Base-by-base conservation (phyloP, 2,329 filamentous ascomycete genomes). In the Lachnellula subtilissima region DNA sequence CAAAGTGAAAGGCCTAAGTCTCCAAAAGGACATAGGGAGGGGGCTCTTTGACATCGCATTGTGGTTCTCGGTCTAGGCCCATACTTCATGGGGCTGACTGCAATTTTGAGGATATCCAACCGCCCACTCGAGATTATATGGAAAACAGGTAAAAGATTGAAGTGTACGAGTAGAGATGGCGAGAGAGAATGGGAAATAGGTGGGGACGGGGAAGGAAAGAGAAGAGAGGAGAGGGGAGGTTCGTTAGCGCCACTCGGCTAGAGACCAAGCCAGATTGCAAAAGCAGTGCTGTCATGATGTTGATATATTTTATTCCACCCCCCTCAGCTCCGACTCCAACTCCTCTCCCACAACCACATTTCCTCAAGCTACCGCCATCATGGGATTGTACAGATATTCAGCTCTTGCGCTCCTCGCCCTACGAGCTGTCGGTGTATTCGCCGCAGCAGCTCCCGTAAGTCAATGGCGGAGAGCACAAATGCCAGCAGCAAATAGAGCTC, bases 351-450 rank as follows among this genome's bases (percentile, higher is more conserved):
- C 19, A 45, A 19, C 19, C 22, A 8, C 42, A 5, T 22, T 12
- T 22, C 15, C n/a, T 19, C 15, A 17, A n/a, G 6, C 19, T 17
- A 59, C 54, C 55, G 52, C 56, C 72, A 77, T 71, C 71, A 94
- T 94, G 89, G 83, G 86, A 75, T 83, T 82, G 70, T 80, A 89
- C 74, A 86, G 85, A 75, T 80, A 88, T 68, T 83, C 88, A 66
- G 79, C 87, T 57, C 76, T 93, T 67, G 85, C 86, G 65, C 75
- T 92, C 60, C 77, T 91, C 73, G 87, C 88, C 60, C 76, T 89
- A 67, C 82, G 84, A 71, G 80, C 86, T 64, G 76, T 88, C 63
- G 79, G 83, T 71, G 84, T 81, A 66, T 78, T 83, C 65, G 85
- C 85, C 58, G 80, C 84, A 68, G 78, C 75, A 57, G 77, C 65